Base-by-base conservation (phyloP, 805 yeast species). In the Torulaspora franciscae region DNA sequence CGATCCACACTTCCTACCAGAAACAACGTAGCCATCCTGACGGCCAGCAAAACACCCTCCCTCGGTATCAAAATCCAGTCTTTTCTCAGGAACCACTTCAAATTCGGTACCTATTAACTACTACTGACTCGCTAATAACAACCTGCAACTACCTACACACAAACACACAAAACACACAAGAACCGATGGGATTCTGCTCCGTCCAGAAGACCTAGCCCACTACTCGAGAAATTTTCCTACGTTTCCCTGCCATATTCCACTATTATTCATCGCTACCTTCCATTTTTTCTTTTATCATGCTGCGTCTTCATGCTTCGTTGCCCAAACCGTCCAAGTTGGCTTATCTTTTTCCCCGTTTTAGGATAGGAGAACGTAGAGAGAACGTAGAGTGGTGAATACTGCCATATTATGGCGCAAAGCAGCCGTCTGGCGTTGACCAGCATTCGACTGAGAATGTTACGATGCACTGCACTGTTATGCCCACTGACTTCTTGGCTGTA, bases 11-110 rank as follows among this genome's bases (percentile, higher is more conserved):
- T 37, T 9, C 50, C 51, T 15, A 44, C 45, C 24, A 48, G 42
- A 44, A 52, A 54, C 25, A 54, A 42, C 27, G 52, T 48, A 32
- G 56, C 47, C 57, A 54, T 54, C 26, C 13, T 11, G 14, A 10
- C 13, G 14, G 8, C 43, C 37, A n/a, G 15, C 22, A 4, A 19
- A 19, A 3, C 5, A 5, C 22, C 5, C 22, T 19, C 22, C 5
- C 5, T 19, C 22, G 22, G 22, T 19, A 19, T 5, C 3, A 19
- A 19, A 19, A 19, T n/a, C n/a, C n/a, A n/a, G n/a, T n/a, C n/a
- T n/a, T 19, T 19, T 19, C 22, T 5, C 22, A 19, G 22, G 22
- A 19, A 19, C 22, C 22, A 5, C 22, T 19, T 19, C 5, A 4
- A 19, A n/a, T n/a, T 5, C 22, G 22, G 22, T 19, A 19, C 22